Percentiles rank a stretch among this genome's conserved stretches.
Conservation (phyloP, 176 grass and related monocot species). For the Carex myosuroides region DNA sequence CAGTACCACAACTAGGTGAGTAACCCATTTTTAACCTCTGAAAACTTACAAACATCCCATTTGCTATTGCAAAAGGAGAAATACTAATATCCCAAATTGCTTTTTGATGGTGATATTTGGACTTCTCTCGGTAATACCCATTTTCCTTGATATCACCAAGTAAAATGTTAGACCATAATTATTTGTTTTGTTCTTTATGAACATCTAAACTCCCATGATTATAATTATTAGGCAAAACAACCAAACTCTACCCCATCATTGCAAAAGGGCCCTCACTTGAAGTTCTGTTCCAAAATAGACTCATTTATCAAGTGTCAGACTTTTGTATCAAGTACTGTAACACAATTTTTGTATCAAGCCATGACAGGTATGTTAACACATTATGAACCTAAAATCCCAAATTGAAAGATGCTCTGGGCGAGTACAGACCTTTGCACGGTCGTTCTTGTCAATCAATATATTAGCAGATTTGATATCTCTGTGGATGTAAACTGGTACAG, state of each 20-base stretch:
- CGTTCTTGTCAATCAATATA: constrained; percentile 95
- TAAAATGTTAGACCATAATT: background rate
- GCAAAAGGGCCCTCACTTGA: background rate
- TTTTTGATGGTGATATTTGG: background rate
- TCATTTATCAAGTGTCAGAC: background rate
- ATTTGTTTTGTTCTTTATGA: background rate
- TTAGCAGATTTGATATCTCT: constrained; percentile 96
- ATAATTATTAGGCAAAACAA: background rate
- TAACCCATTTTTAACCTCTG: background rate
- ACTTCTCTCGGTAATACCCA: background rate
- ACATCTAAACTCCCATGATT: background rate
- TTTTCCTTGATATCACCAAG: background rate
- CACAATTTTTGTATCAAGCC: background rate
- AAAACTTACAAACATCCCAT: background rate
- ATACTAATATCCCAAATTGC: background rate
- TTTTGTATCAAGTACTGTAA: background rate
- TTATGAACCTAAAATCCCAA: background rate
- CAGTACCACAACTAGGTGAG: background rate
- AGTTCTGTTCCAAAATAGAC: background rate
- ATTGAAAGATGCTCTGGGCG: background rate
- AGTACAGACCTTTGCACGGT: constrained; percentile 55
- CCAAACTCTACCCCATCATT: background rate
- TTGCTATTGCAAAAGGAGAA: background rate
- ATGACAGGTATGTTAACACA: background rate
- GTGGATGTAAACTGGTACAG: constrained; percentile 93